A percentile compares a stretch with the other conserved stretches of the same genome.
Evolutionary conservation across 345 rosid species (phyloP).

Genomic region (Aquilaria sinensis): DNA sequence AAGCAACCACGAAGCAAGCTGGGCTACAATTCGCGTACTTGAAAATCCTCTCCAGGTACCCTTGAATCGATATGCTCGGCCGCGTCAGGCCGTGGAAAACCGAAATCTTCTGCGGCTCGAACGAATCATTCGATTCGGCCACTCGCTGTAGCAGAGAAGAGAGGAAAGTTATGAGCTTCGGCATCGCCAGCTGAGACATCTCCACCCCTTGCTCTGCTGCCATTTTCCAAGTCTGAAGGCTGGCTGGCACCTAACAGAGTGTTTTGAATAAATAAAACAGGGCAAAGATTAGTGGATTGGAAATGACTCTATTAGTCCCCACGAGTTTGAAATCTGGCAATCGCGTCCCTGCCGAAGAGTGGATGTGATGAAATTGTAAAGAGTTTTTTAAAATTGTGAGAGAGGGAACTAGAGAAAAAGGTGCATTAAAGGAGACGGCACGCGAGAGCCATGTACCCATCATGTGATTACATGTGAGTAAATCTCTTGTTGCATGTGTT

Average conservation of each 20-base stretch:
- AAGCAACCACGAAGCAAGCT: constrained; percentile 77
- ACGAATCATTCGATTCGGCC: constrained; percentile 63
- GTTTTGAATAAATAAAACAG: neutral
- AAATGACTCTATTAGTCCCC: neutral
- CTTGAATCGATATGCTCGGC: constrained; percentile 69
- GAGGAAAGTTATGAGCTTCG: constrained; percentile 57
- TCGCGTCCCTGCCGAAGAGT: neutral
- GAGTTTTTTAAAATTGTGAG: constrained; percentile 12
- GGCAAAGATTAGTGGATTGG: neutral
- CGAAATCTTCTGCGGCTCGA: constrained; percentile 48
- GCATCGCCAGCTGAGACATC: constrained; percentile 27
- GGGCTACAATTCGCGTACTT: constrained; percentile 93
- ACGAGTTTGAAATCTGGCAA: constrained; percentile 15
- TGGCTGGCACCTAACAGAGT: neutral
- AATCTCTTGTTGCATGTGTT: constrained; percentile 2
- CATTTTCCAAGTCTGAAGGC: no score
- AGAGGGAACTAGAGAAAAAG: constrained; percentile 27
- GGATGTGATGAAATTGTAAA: no score
- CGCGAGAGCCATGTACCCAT: constrained; percentile 20
- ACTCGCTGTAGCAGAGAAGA: constrained; percentile 67
- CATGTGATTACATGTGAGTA: constrained; percentile 62
- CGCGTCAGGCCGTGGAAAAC: constrained; percentile 74
- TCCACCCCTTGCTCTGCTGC: no score
- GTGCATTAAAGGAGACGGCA: constrained; percentile 17
- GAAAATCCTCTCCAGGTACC: constrained; percentile 73